These are phyloP conservation scores for Trypanosomatidae sp. DNA, from an alignment of 208 protist species.

Conservation along the genomic window DNA sequence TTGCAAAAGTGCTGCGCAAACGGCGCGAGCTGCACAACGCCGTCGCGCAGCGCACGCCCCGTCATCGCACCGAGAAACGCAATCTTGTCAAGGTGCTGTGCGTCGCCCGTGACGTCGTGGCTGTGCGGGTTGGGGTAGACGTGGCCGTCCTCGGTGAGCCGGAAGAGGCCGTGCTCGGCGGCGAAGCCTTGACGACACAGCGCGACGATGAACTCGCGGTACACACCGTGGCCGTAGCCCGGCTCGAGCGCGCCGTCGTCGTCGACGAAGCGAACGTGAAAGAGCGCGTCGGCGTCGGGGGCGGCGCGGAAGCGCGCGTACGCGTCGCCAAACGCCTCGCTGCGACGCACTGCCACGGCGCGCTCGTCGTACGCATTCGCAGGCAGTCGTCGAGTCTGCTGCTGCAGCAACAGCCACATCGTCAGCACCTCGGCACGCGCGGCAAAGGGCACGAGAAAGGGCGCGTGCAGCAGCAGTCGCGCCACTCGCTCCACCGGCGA, in stretches of 20 bases:
- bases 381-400: slow-evolving; percentile 5
- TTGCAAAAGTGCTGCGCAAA: slow-evolving; percentile 90
- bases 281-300: slow-evolving; percentile 26
- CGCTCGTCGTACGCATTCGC: slow-evolving; percentile 4
- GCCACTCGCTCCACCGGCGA: slow-evolving; percentile 22
- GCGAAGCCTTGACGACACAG: slow-evolving; percentile 76
- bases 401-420: slow-evolving; percentile 18
- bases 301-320: slow-evolving; percentile 45
- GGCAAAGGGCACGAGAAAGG: slow-evolving; percentile 66
- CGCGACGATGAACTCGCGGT: slow-evolving; percentile 81
- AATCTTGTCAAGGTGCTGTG: slow-evolving; percentile 49
- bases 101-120: slow-evolving; percentile 42
- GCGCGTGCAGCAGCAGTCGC: slow-evolving; percentile 42
- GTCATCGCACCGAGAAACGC: slow-evolving; percentile 87
- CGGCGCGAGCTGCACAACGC: slow-evolving; percentile 80
- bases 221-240: slow-evolving; percentile 87
- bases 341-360: slow-evolving; percentile 26
- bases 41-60: slow-evolving; percentile 82
- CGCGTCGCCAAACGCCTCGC: slow-evolving; percentile 68
- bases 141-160: slow-evolving; percentile 57
- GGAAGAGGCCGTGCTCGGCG: slow-evolving; percentile 73
- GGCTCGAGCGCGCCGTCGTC: slow-evolving; percentile 38
- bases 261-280: slow-evolving; percentile 42
- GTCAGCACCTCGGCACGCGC: slow-evolving; percentile 51
- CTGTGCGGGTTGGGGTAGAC: slow-evolving; percentile 88